Conservation (phyloP, 345 rosid species). For the Fremontodendron californicum region DNA sequence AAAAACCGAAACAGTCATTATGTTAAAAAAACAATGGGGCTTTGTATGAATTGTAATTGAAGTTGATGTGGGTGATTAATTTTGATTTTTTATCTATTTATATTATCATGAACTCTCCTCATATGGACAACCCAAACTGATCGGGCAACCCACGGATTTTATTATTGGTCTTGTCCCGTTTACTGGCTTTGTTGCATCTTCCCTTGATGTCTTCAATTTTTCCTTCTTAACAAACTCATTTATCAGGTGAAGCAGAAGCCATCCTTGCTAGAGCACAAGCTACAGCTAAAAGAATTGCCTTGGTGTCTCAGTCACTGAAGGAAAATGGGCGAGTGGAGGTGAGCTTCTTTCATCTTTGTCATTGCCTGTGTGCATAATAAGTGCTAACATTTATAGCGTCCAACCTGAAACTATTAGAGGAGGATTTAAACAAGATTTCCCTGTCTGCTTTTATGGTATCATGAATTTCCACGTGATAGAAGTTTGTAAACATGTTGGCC, state of each 20-base stretch:
- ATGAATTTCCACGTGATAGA: neutral
- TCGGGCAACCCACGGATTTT: neutral
- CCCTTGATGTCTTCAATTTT: neutral
- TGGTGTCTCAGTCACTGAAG: slow-evolving; percentile 68
- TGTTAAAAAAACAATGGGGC: neutral
- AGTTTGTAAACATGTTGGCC: neutral
- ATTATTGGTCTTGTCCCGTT: neutral
- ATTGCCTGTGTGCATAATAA: neutral
- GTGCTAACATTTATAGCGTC: neutral
- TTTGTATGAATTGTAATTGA: neutral
- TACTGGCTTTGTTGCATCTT: neutral
- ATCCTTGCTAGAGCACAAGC: slow-evolving; percentile 81
- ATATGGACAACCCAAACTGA: neutral
- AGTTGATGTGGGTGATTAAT: neutral
- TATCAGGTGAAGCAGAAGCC: slow-evolving; percentile 89
- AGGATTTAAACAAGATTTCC: neutral
- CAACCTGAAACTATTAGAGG: neutral
- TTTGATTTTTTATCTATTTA: neutral
- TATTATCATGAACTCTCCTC: neutral
- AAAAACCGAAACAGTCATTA: neutral
- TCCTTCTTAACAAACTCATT: neutral
- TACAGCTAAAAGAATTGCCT: slow-evolving; percentile 60
- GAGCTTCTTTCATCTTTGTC: slow-evolving; percentile 19
- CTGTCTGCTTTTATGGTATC: neutral
- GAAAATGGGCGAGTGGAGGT: slow-evolving; percentile 84